Evolutionary conservation across 2,329 filamentous ascomycete genomes (phyloP).

Genomic region (Endothia cerciana): DNA sequence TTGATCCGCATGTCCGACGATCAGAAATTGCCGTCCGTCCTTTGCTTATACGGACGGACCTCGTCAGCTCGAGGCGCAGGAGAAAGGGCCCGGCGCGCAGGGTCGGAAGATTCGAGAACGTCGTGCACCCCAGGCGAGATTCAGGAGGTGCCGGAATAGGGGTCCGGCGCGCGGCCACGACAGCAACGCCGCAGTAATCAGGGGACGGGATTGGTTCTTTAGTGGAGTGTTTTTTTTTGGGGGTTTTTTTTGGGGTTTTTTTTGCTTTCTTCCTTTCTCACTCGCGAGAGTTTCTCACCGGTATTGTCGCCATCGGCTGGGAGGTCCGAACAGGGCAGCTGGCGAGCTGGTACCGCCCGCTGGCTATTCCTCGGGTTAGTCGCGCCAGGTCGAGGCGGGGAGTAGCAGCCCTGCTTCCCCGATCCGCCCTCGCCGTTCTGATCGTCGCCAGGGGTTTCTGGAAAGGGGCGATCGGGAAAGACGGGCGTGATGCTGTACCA

Average conservation of each 20-base stretch:
- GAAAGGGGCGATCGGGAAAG: not conserved
- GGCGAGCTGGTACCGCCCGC: not conserved
- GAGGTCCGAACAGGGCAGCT: not conserved
- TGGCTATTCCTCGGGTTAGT: not conserved
- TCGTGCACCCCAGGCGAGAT: not conserved
- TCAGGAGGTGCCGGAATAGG: not conserved
- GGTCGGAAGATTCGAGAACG: not conserved
- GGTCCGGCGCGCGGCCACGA: not conserved
- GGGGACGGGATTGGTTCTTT: no score
- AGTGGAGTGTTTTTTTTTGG: no score
- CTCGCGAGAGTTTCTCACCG: no score
- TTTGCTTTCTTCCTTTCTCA: no score
- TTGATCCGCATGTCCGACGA: not conserved
- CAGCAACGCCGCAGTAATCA: no score
- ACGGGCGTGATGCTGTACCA: not conserved
- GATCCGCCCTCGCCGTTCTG: not conserved
- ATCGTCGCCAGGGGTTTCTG: not conserved
- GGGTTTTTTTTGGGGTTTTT: no score
- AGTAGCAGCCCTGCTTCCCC: conserved; percentile 8
- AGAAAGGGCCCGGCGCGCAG: not conserved
- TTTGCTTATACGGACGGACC: not conserved
- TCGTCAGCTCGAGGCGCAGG: not conserved
- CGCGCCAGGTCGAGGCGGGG: not conserved
- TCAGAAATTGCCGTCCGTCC: not conserved
- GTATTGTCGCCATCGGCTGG: not conserved